Evolutionary conservation across 106 monocot species (phyloP), one percentile per base, ranked within the genome.

Genomic region (Dendrobium nobile): DNA sequence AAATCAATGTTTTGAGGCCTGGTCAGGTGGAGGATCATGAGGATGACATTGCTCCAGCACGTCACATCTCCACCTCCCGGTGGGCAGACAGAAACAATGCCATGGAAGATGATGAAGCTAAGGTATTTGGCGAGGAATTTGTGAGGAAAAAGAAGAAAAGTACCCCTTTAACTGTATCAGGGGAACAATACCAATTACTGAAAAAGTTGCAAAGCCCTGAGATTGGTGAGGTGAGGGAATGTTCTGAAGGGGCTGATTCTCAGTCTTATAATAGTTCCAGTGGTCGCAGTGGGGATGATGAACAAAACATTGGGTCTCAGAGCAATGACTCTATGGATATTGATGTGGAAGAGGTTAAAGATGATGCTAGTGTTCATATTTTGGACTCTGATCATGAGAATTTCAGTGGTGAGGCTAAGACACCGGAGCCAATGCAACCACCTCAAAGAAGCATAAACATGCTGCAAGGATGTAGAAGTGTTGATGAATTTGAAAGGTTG

Each of bases 401-500:
- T 27, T 87, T 80, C 28, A 75, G 65, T 55, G 54, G 31, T 65
- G 77, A 77, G 48, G 48, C 48, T 77, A 48, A 33, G 58, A 85
- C 87, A 4, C 80, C 68, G 4, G 88, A 88, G 48, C 73, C 72
- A 16, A 58, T 48, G 54, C 82, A 80, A 4, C 65, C 79, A 20
- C 88, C 84, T 43, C 85, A 82, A 58, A 91, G 93, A 80, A 80
- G 86, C 79, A 87, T 93, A 74, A 88, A 91, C 86, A 93, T 96
- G 96, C 84, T 96, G 45, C 86, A 88, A 77, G 89, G 93, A 9
- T 96, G 96, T 79, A 88, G 96, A 77, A 90, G 88, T 81, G 93
- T 96, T 42, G 88, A 93, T 81, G 93, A 93, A 72, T 96, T 96
- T 86, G 93, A 97, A 78, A 90, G 87, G 81, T 58, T 97, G 70